Percentiles rank a stretch among this genome's conserved stretches.
Evolutionary conservation across 2,329 filamentous ascomycete species (phyloP).

Genomic region (Penicillium sp.): DNA sequence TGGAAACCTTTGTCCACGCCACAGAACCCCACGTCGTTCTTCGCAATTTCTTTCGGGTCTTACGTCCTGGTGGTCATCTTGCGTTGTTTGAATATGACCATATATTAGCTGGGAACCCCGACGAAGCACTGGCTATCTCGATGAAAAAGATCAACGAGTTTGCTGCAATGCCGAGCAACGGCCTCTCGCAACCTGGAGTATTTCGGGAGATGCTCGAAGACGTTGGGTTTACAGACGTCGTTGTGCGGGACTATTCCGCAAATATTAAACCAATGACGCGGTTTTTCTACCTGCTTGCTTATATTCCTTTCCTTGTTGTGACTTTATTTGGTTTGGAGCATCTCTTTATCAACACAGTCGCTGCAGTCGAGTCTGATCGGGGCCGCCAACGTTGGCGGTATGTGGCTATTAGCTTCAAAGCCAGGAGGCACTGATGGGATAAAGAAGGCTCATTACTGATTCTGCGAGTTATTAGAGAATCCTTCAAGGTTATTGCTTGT

Average conservation of each 20-base stretch:
- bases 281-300: constrained; percentile 46
- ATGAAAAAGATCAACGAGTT: not conserved
- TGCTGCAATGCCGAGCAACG: not conserved
- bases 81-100: not conserved
- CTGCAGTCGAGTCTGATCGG: constrained; percentile 38
- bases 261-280: constrained; percentile 48
- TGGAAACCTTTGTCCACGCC: not conserved
- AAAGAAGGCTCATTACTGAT: too few relatives aligned
- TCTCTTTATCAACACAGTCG: constrained; percentile 48
- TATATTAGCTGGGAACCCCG: not conserved
- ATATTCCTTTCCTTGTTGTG: constrained; percentile 47
- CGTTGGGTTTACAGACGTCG: constrained; percentile 45
- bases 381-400: constrained; percentile 32
- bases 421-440: not conserved
- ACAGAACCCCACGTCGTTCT: not conserved
- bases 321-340: constrained; percentile 42
- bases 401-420: constrained; percentile 21
- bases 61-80: not conserved
- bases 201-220: constrained; percentile 39
- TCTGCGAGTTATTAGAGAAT: too few relatives aligned
- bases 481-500: too few relatives aligned
- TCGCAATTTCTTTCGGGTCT: not conserved
- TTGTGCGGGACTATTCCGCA: constrained; percentile 43
- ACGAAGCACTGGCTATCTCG: not conserved
- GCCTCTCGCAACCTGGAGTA: constrained; percentile 34